phyloP scores from a whole-genome alignment of 2,329 filamentous ascomycete genomes.

The Didymella exigua region DNA sequence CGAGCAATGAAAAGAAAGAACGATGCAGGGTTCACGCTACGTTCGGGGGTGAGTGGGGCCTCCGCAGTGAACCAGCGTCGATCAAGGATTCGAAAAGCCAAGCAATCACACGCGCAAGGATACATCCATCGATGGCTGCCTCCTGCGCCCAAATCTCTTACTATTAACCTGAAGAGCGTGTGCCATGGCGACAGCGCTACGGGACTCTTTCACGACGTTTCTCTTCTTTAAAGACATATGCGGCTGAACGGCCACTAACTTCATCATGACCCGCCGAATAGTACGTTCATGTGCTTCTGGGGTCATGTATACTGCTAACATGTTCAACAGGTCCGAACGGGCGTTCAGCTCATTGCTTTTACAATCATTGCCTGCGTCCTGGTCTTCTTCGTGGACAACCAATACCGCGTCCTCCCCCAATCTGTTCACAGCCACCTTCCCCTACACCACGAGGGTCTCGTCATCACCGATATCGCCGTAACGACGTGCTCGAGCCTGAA shows the following conservation, averaged over 20 bases:
- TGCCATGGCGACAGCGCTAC: conserved; percentile 23
- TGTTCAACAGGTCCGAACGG: conserved; percentile 59
- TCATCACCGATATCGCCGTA: conserved; percentile 85
- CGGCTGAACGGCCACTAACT: conserved; percentile 14
- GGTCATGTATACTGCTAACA: background rate
- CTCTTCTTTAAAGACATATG: conserved; percentile 13
- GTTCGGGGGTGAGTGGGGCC: conserved; percentile 6
- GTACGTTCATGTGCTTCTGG: conserved; percentile 27
- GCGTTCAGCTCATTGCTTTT: conserved; percentile 74
- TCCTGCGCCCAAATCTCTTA: conserved; percentile 2
- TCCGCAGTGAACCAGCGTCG: conserved; percentile 20
- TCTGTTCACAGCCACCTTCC: conserved; percentile 87
- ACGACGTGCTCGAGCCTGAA: conserved; percentile 77
- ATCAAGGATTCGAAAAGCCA: conserved; percentile 28
- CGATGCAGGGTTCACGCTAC: conserved; percentile 16
- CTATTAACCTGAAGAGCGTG: background rate
- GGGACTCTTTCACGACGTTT: background rate
- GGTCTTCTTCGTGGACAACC: conserved; percentile 83
- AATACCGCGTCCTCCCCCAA: conserved; percentile 83
- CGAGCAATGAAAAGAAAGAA: conserved; percentile 8
- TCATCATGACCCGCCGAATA: conserved; percentile 49
- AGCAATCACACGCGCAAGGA: conserved; percentile 23
- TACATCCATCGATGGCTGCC: conserved; percentile 15
- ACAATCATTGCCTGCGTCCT: conserved; percentile 68
- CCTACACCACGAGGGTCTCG: conserved; percentile 76